A percentile compares a stretch with the other conserved stretches of the same genome.
Evolutionary conservation across 1,284 basidiomycete genomes (phyloP).

Genomic region (Somion occarium): DNA sequence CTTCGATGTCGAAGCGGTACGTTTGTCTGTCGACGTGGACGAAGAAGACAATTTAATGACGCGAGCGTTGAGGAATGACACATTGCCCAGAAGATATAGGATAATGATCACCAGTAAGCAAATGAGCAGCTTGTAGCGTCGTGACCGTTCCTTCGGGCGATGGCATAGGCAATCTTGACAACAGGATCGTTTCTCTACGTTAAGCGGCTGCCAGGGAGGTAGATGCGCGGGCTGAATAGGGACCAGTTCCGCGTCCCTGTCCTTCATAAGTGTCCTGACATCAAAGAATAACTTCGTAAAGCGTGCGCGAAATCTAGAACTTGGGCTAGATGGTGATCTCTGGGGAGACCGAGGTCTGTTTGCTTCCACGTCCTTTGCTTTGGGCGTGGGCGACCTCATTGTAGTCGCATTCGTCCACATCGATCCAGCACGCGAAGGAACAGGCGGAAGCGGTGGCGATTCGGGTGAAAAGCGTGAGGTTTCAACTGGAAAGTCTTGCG

Average conservation of each 20-base stretch:
- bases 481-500: constrained; percentile 16
- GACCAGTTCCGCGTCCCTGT: constrained; percentile 23
- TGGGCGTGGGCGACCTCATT: constrained; percentile 13
- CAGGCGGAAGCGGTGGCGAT: constrained; percentile 17
- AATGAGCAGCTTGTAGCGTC: constrained; percentile 26
- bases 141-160: constrained; percentile 26
- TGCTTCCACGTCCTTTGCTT: constrained; percentile 12
- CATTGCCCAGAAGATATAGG: constrained; percentile 39
- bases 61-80: constrained; percentile 36
- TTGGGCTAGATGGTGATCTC: constrained; percentile 1
- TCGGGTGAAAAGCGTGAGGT: constrained; percentile 20
- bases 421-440: constrained; percentile 15
- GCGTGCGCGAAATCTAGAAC: constrained; percentile 23
- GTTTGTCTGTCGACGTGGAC: constrained; percentile 10
- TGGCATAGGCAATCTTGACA: constrained; percentile 27
- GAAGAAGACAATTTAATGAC: constrained; percentile 21
- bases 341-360: constrained; percentile 8
- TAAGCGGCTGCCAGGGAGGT: constrained; percentile 34
- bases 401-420: constrained; percentile 21
- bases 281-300: constrained; percentile 35
- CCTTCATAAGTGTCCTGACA: constrained; percentile 24
- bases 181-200: constrained; percentile 34
- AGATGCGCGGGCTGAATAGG: constrained; percentile 26
- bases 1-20: constrained; percentile 19
- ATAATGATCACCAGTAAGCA: constrained; percentile 34